Evolutionary conservation across 305 asterid species (phyloP).

Genomic region (Salvia sclarea): DNA sequence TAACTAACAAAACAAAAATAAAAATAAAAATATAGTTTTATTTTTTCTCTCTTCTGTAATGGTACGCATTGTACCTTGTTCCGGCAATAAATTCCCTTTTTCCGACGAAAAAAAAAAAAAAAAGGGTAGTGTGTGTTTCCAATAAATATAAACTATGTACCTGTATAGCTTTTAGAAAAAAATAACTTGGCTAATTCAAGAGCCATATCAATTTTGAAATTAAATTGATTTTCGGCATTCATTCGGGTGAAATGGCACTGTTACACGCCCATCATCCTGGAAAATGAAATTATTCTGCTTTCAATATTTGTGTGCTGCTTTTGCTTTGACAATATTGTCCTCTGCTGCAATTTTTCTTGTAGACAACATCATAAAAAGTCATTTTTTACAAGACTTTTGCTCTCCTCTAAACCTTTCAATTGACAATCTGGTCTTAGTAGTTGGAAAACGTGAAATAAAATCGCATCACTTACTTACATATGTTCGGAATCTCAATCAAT

Average conservation of each 20-base stretch:
- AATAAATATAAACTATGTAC: no score
- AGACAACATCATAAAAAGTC: conserved; percentile 32
- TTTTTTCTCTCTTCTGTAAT: no score
- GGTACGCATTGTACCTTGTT: no score
- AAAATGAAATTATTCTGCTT: background rate
- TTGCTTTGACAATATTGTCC: conserved; percentile 24
- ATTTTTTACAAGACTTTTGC: conserved; percentile 31
- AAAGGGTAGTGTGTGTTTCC: no score
- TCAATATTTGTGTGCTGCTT: conserved; percentile 32
- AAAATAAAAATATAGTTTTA: no score
- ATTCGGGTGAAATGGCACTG: background rate
- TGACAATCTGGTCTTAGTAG: background rate
- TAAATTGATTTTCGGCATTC: no score
- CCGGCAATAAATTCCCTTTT: no score
- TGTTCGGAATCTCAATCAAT: conserved; percentile 20
- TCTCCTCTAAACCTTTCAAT: conserved; percentile 23
- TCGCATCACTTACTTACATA: background rate
- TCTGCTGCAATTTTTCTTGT: conserved; percentile 6
- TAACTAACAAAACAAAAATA: no score
- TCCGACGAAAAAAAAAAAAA: no score
- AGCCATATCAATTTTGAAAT: background rate
- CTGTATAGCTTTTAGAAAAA: background rate
- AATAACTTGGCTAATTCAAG: background rate
- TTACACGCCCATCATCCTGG: conserved; percentile 14
- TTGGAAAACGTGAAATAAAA: conserved; percentile 1